Base-by-base conservation (phyloP, 192 early-diverging fungal genomes). In the Entomortierella parvispora region DNA sequence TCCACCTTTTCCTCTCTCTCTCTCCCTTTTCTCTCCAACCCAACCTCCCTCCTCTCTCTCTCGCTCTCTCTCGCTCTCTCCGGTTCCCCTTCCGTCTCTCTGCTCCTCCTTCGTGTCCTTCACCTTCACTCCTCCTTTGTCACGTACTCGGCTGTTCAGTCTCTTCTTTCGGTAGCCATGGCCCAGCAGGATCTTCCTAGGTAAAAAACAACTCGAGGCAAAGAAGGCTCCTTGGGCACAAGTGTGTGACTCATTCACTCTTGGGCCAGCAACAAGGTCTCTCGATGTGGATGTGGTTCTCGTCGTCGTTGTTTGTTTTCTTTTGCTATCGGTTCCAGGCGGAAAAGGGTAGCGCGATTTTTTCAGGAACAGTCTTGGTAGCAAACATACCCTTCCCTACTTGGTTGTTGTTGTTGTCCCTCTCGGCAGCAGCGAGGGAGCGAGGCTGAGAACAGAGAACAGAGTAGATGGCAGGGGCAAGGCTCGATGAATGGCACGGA, bases 11-110 rank as follows among this genome's bases (percentile, higher is more conserved):
- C 32, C 32, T 55, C 32, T 15, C 51, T 31, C 7, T 28, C 48
- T n/a, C 29, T 31, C 17, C 51, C 32, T 18, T 18, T 32, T 11
- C 14, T 53, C 51, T 3, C 15, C 17, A 22, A 8, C 49, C 11
- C 49, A 50, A 6, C 6, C 25, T 28, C 49, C 14, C 15, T 53
- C 7, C 26, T 17, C 26, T 26, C 26, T 14, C 51, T 53, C 51
- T 31, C 29, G 9, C 51, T 18, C 29, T 31, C 10, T 20, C 5
- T 49, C 29, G 8, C 28, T 18, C 8, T 25, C 23, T 51, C 28
- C 51, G 28, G 28, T 53, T 31, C 51, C 51, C 51, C 29, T 32
- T 31, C 17, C 22, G 51, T 32, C 29, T 18, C 51, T 53, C 51
- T 26, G 6, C 51, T 53, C 15, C 29, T n/a, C 7, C 10, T 56